These are phyloP conservation scores for Rossbeevera mucosa DNA, from an alignment of 768 basidiomycete species.

Conservation along the genomic window DNA sequence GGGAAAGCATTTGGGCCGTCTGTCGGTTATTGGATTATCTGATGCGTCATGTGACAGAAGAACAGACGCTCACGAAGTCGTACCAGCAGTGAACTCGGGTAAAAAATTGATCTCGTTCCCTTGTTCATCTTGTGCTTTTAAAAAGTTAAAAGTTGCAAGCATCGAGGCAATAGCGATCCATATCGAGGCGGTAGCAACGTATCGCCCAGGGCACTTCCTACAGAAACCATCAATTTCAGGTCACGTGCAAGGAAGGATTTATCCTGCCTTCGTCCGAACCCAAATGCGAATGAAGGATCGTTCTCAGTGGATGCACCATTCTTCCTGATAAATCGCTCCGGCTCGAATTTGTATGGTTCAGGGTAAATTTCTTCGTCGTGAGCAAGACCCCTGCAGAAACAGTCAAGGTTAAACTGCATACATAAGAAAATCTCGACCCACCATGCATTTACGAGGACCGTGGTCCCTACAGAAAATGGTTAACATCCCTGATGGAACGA, in stretches of 20 bases:
- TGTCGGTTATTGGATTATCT: conserved; percentile 2
- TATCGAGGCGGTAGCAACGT: conserved; percentile 22
- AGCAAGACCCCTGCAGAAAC: conserved; percentile 33
- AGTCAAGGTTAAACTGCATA: not conserved
- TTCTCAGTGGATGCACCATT: conserved; percentile 14
- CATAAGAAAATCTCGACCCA: not conserved
- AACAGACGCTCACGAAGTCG: conserved; percentile 17
- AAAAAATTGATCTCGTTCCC: conserved; percentile 22
- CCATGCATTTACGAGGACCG: conserved; percentile 24
- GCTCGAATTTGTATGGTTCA: conserved; percentile 38
- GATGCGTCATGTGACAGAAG: not conserved
- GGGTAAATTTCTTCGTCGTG: conserved; percentile 36
- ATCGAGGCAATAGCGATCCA: conserved; percentile 24
- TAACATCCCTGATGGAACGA: not conserved
- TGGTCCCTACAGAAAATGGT: conserved; percentile 9
- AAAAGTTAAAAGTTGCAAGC: conserved; percentile 22
- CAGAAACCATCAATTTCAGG: not conserved
- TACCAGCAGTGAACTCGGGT: conserved; percentile 18
- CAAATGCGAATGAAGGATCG: conserved; percentile 14
- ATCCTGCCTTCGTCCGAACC: conserved; percentile 25
- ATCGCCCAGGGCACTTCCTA: conserved; percentile 22
- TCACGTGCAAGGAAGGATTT: not conserved
- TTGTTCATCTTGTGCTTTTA: conserved; percentile 19
- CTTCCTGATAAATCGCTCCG: conserved; percentile 34
- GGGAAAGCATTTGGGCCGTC: conserved; percentile 22